Conservation (phyloP, 352 stramenopile species). For the Globisporangium acanthophoron region DNA sequence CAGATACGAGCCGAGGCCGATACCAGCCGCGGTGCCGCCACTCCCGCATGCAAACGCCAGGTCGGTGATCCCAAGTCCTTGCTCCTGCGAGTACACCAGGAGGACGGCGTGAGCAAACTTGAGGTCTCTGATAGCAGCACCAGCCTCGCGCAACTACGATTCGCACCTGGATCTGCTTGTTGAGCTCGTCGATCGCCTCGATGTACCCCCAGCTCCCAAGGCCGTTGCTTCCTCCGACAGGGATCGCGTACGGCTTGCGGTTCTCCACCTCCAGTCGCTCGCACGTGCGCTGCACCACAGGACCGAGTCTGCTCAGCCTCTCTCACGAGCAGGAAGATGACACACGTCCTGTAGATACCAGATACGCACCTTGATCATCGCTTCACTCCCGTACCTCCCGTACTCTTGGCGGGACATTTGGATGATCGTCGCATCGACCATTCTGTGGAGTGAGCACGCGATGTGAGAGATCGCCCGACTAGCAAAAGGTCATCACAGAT, state of each 20-base stretch:
- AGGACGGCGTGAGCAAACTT: neutral
- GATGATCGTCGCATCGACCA: conserved; percentile 69
- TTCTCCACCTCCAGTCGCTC: conserved; percentile 49
- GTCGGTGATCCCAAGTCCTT: conserved; percentile 58
- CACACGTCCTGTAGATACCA: neutral
- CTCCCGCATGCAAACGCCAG: conserved; percentile 84
- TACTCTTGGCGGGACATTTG: conserved; percentile 82
- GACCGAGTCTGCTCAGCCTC: neutral
- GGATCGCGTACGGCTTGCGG: conserved; percentile 74
- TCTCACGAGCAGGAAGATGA: no score
- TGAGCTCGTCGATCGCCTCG: conserved; percentile 87
- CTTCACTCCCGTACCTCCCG: conserved; percentile 66
- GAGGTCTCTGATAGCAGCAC: no score
- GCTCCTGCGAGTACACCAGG: conserved; percentile 16
- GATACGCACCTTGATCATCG: conserved; percentile 64
- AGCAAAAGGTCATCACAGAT: conserved; percentile 11
- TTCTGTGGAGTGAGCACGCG: conserved; percentile 17
- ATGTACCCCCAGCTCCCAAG: conserved; percentile 93
- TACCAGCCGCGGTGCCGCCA: conserved; percentile 69
- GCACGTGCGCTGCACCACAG: conserved; percentile 37
- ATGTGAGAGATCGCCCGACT: conserved; percentile 22
- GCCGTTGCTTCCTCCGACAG: conserved; percentile 88
- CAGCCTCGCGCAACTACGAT: neutral
- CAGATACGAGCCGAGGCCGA: conserved; percentile 70
- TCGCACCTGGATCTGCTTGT: conserved; percentile 53